Conservation (phyloP, 2,329 filamentous ascomycete genomes). For the Cladosporium cucumerinum region DNA sequence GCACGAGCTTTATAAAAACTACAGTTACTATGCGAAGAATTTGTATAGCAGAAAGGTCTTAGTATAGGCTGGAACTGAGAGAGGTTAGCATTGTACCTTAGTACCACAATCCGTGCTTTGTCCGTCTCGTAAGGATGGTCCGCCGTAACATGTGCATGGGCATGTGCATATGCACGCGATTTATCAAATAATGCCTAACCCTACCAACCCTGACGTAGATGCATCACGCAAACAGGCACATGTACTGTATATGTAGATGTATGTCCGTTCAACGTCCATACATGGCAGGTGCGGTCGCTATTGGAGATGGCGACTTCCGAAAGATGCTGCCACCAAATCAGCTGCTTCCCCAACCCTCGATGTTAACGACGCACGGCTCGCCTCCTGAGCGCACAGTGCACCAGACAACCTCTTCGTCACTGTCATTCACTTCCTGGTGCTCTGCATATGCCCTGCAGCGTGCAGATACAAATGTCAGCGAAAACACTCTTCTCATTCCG, state of each 20-base stretch:
- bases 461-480: neutral
- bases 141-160: no score
- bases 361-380: constrained; percentile 59
- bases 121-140: no score
- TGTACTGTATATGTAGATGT: neutral
- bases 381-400: constrained; percentile 62
- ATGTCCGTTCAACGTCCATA: neutral
- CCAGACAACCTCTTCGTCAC: constrained; percentile 62
- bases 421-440: constrained; percentile 67
- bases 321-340: neutral
- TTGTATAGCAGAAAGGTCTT: no score
- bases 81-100: no score
- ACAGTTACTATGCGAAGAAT: no score
- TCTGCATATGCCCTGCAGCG: constrained; percentile 56
- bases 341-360: constrained; percentile 58
- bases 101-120: no score
- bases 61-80: no score
- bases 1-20: no score
- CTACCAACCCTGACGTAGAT: neutral
- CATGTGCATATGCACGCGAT: neutral
- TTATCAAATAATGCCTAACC: neutral
- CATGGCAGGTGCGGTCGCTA: neutral
- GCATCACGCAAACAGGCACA: neutral
- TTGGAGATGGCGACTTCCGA: neutral
- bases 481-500: neutral